A percentile compares a stretch with the other conserved stretches of the same genome.
phyloP scores from a whole-genome alignment of 202 grass and related monocot species.

The Elaeis oleifera region DNA sequence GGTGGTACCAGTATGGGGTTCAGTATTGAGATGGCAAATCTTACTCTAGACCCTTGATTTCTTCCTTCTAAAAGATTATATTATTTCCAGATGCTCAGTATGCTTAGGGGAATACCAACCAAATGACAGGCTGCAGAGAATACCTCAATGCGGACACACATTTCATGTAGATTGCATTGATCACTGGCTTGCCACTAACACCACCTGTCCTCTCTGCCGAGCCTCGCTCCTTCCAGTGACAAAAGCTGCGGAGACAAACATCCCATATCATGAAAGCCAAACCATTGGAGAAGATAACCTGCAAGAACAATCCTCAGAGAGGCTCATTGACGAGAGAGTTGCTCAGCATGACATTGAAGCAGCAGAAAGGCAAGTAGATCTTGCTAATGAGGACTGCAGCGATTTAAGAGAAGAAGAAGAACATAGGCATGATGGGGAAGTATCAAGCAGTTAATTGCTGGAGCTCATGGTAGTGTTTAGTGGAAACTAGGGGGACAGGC shows the following conservation, averaged over 20 bases:
- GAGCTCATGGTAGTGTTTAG: conserved; percentile 7
- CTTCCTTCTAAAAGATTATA: conserved; percentile 28
- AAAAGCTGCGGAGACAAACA: conserved; percentile 17
- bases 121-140: conserved; percentile 74
- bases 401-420: conserved; percentile 18
- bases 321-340: neutral
- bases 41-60: neutral
- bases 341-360: conserved; percentile 6
- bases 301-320: conserved; percentile 24
- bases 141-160: conserved; percentile 82
- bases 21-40: too few species aligned
- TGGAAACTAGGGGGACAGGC: conserved; percentile 21
- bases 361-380: neutral
- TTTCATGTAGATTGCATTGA: conserved; percentile 94
- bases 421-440: neutral
- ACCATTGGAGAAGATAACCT: conserved; percentile 15
- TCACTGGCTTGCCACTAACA: conserved; percentile 80
- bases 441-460: neutral
- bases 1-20: too few species aligned
- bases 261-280: conserved; percentile 39
- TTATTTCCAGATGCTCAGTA: conserved; percentile 63
- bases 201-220: conserved; percentile 81
- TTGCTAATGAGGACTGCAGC: neutral
- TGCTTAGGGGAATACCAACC: conserved; percentile 91
- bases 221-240: conserved; percentile 67